phyloP scores from a whole-genome alignment of 2,329 filamentous ascomycete genomes.

The Fusarium chuoi region DNA sequence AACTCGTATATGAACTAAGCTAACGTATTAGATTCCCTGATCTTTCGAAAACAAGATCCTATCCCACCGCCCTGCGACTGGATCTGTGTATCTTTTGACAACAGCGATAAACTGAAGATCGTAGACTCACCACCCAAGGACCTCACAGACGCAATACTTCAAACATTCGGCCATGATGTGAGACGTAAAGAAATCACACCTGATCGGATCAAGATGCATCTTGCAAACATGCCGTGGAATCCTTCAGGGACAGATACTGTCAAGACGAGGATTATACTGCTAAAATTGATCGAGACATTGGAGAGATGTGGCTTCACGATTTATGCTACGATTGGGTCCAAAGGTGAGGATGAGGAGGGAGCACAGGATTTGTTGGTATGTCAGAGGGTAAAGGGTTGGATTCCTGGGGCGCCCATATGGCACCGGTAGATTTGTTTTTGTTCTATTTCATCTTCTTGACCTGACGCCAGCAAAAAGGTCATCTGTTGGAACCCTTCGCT shows the following conservation, averaged over 20 bases:
- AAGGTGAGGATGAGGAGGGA: neutral
- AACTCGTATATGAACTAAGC: neutral
- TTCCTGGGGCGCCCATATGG: constrained; percentile 24
- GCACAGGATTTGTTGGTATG: constrained; percentile 21
- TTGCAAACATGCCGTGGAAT: neutral
- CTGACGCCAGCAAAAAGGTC: accelerated
- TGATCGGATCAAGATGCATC: neutral
- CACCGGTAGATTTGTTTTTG: neutral
- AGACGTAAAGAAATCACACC: neutral
- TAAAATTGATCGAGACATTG: neutral
- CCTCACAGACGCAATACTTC: neutral
- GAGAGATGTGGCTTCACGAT: constrained; percentile 11
- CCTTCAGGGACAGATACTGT: constrained; percentile 5
- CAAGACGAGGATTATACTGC: neutral
- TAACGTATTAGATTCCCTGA: neutral
- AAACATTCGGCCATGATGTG: neutral
- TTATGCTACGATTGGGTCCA: constrained; percentile 7
- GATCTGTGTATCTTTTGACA: constrained; percentile 25
- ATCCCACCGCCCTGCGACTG: constrained; percentile 15
- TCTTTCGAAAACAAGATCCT: constrained; percentile 28
- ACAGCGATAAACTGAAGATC: constrained; percentile 22
- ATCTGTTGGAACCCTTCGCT: neutral
- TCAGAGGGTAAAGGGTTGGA: constrained; percentile 20
- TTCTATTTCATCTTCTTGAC: accelerated
- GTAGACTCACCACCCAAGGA: constrained; percentile 10